These are phyloP conservation scores for Pichia membranifaciens DNA, from an alignment of 805 yeast genomes.

Conservation along the genomic window DNA sequence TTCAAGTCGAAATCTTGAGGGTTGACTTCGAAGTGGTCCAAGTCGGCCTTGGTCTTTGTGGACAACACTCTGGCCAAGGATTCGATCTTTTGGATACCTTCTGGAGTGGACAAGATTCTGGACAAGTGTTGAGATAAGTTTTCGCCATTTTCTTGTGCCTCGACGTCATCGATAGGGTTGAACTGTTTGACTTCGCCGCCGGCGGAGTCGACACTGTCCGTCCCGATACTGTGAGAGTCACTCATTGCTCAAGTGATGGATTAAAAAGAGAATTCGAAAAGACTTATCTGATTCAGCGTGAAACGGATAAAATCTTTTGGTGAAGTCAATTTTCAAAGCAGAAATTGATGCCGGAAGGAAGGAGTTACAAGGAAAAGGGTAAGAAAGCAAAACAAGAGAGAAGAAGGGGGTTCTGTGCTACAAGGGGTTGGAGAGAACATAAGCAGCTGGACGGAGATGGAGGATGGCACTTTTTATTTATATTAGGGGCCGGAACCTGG, in stretches of 20 bases:
- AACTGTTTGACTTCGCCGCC: slow-evolving; percentile 24
- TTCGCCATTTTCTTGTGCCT: slow-evolving; percentile 23
- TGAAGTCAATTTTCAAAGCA: too few species aligned
- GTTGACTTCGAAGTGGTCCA: slow-evolving; percentile 40
- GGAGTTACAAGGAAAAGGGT: too few species aligned
- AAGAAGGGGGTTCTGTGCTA: too few species aligned
- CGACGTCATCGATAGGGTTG: slow-evolving; percentile 22
- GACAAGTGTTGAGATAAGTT: slow-evolving; percentile 25
- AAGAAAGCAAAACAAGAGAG: too few species aligned
- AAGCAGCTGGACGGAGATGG: too few species aligned
- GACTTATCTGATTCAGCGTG: too few species aligned
- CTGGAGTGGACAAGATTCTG: slow-evolving; percentile 22
- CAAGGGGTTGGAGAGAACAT: too few species aligned
- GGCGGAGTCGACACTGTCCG: slow-evolving; percentile 23
- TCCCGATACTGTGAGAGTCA: slow-evolving; percentile 13
- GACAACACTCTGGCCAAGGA: slow-evolving; percentile 47
- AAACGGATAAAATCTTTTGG: too few species aligned
- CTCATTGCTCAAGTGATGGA: slow-evolving; percentile 1
- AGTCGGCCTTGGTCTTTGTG: slow-evolving; percentile 41
- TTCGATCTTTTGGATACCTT: slow-evolving; percentile 34
- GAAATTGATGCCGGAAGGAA: too few species aligned
- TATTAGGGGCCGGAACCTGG: too few species aligned
- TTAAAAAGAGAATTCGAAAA: too few species aligned
- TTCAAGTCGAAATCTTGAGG: slow-evolving; percentile 42
- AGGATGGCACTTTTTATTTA: too few species aligned